Evolutionary conservation across 192 early-diverging fungal genomes (phyloP).

Genomic region (Coemansia sp.): DNA sequence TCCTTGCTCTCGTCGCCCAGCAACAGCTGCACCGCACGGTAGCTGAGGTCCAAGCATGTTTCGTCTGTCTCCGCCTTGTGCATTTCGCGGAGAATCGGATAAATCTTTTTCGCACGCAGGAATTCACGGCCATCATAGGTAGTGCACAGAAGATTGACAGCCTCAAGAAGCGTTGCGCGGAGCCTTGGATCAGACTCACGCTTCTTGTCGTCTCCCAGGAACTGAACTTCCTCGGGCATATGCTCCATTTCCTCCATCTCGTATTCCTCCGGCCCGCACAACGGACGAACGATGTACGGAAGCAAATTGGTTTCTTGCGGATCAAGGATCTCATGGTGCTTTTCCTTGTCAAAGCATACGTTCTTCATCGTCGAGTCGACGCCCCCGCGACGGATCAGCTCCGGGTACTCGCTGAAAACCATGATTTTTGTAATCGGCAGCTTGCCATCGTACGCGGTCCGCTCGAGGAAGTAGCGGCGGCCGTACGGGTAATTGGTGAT

Average conservation of each 20-base stretch:
- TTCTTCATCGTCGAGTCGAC: constrained; percentile 88
- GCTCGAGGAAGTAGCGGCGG: constrained; percentile 70
- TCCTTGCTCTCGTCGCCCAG: constrained; percentile 73
- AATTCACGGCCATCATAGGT: constrained; percentile 79
- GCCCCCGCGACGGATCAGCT: constrained; percentile 88
- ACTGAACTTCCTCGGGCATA: constrained; percentile 91
- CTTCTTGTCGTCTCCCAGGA: constrained; percentile 79
- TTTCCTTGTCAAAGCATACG: constrained; percentile 76
- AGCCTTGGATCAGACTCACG: constrained; percentile 81
- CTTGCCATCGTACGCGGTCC: constrained; percentile 64
- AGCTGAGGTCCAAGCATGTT: constrained; percentile 68
- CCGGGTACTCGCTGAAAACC: constrained; percentile 81
- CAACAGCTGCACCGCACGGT: constrained; percentile 82
- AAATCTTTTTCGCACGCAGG: constrained; percentile 79
- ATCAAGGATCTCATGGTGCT: constrained; percentile 69
- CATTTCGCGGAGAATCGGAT: constrained; percentile 82
- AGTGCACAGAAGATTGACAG: constrained; percentile 74
- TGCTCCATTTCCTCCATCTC: constrained; percentile 90
- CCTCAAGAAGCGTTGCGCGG: constrained; percentile 76
- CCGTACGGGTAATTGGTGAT: constrained; percentile 71
- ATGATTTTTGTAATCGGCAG: constrained; percentile 83
- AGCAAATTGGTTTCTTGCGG: constrained; percentile 77
- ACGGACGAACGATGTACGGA: constrained; percentile 85
- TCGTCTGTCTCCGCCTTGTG: constrained; percentile 78
- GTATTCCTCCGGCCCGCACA: constrained; percentile 89